phyloP scores from a whole-genome alignment of 345 rosid species.

The Euphorbia lathyris region DNA sequence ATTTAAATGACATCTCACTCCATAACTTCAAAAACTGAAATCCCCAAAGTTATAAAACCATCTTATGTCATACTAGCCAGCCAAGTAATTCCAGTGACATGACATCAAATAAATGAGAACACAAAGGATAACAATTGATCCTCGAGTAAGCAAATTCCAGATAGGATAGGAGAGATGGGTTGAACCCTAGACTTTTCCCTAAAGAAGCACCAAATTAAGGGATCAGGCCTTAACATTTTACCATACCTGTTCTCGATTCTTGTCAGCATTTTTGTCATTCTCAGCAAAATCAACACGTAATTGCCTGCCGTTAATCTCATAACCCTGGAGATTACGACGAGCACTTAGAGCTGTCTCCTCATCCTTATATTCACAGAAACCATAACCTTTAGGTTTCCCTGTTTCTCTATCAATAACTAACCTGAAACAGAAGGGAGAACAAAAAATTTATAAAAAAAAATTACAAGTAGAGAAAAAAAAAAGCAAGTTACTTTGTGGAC shows the following conservation, averaged over 20 bases:
- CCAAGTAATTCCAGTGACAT: not conserved
- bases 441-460: not conserved
- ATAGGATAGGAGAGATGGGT: not conserved
- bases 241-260: constrained; percentile 69
- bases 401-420: constrained; percentile 94
- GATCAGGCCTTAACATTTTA: not conserved
- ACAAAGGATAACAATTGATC: not conserved
- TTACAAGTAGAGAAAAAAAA: not conserved
- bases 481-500: not conserved
- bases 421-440: constrained; percentile 43
- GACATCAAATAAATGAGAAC: not conserved
- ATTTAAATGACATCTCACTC: not conserved
- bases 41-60: not conserved
- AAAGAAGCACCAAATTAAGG: not conserved
- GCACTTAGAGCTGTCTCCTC: constrained; percentile 98
- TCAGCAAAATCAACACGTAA: constrained; percentile 98
- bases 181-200: not conserved
- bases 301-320: constrained; percentile 90
- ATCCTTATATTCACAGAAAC: constrained; percentile 98
- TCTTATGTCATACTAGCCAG: not conserved
- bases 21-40: not conserved
- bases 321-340: constrained; percentile 96
- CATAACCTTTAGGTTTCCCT: constrained; percentile 98
- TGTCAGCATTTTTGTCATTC: constrained; percentile 89
- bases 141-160: not conserved